A percentile compares a stretch with the other conserved stretches of the same genome.
Conservation (phyloP, 208 protist species). For the Acanthamoeba lenticulata region DNA sequence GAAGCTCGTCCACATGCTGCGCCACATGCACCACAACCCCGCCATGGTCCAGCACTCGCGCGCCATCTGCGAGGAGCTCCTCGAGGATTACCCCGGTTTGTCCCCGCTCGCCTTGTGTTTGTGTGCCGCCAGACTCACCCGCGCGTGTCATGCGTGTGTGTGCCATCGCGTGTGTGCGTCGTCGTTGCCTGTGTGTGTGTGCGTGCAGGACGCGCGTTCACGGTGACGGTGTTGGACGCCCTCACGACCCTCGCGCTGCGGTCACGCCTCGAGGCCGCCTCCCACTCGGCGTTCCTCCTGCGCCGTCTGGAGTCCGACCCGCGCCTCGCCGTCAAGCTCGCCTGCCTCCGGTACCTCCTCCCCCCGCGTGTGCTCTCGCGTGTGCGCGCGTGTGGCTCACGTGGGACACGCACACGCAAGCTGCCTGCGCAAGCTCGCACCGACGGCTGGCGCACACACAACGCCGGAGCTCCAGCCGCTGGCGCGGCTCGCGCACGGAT, state of each 20-base stretch:
- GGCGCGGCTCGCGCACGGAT: not conserved
- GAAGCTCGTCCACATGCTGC: conserved; percentile 33
- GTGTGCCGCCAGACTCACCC: not conserved
- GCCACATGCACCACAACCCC: conserved; percentile 41
- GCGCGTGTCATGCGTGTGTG: not conserved
- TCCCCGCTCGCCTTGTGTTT: not conserved
- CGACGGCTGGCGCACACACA: not conserved
- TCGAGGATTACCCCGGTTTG: not conserved
- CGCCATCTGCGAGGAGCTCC: not conserved
- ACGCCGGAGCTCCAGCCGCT: not conserved
- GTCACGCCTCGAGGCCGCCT: not conserved
- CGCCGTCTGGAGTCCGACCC: not conserved
- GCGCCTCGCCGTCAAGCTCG: not conserved
- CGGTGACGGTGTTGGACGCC: conserved; percentile 18
- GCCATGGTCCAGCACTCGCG: not conserved
- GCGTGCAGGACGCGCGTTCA: not conserved
- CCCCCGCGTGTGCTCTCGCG: too few species aligned
- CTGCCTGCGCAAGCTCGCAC: not conserved
- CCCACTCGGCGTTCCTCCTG: not conserved
- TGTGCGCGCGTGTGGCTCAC: too few species aligned
- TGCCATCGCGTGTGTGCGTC: not conserved
- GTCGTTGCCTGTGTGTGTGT: not conserved
- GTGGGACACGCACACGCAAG: too few species aligned
- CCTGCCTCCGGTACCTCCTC: not conserved
- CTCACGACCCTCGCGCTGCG: not conserved